Conservation (phyloP, 2,329 filamentous ascomycete genomes). For the Waltergamsia citrina region DNA sequence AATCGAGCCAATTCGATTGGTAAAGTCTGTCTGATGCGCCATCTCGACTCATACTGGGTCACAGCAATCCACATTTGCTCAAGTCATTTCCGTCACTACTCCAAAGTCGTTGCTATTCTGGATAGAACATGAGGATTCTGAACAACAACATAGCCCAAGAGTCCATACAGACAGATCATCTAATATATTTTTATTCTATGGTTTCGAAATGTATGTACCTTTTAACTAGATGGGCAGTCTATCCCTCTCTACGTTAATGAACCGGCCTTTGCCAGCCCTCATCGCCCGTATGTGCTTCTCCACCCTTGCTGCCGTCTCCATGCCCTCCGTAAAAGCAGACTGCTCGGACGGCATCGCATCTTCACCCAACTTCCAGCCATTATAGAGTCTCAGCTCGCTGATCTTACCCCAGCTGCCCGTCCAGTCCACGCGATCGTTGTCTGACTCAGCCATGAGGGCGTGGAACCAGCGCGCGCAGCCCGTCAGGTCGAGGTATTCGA, state of each 20-base stretch:
- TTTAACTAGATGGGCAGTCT: too few species aligned
- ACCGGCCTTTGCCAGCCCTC: slow-evolving; percentile 37
- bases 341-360: slow-evolving; percentile 22
- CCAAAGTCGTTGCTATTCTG: too few species aligned
- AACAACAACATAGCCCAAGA: too few species aligned
- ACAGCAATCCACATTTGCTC: too few species aligned
- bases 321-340: slow-evolving; percentile 21
- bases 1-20: too few species aligned
- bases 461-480: slow-evolving; percentile 47
- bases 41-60: too few species aligned
- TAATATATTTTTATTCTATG: too few species aligned
- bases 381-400: slow-evolving; percentile 30
- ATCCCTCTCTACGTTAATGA: slow-evolving; percentile 39
- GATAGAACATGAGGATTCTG: too few species aligned
- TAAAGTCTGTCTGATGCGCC: too few species aligned
- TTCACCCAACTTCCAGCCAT: slow-evolving; percentile 29
- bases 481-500: slow-evolving; percentile 53
- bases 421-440: slow-evolving; percentile 44
- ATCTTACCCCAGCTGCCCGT: slow-evolving; percentile 43
- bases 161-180: too few species aligned
- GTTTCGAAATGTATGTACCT: too few species aligned
- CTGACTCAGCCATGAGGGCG: slow-evolving; percentile 31
- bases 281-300: slow-evolving; percentile 37
- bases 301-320: slow-evolving; percentile 27
- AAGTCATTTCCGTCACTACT: too few species aligned